Percentiles rank a stretch among this genome's conserved stretches.
Conservation (phyloP, 2,329 filamentous ascomycete species). For the Blumeria graminis region DNA sequence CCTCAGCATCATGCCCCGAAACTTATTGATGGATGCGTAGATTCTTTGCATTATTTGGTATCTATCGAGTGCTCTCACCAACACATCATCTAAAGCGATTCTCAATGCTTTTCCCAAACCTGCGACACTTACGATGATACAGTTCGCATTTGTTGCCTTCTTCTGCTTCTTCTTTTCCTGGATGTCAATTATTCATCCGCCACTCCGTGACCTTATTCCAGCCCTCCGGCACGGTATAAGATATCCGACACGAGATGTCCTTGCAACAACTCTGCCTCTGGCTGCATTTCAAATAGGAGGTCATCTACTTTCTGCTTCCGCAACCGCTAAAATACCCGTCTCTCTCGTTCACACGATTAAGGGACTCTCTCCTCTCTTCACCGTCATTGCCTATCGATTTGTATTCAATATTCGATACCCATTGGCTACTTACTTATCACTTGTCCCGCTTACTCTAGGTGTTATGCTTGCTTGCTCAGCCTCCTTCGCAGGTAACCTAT, state of each 20-base stretch:
- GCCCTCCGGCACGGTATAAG: slow-evolving; percentile 69
- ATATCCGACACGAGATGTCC: slow-evolving; percentile 54
- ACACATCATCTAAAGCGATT: slow-evolving; percentile 94
- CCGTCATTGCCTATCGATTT: slow-evolving; percentile 74
- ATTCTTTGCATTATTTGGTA: slow-evolving; percentile 80
- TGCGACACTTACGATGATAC: slow-evolving; percentile 71
- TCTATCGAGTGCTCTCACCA: slow-evolving; percentile 80
- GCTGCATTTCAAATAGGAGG: slow-evolving; percentile 83
- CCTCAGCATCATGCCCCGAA: slow-evolving; percentile 5
- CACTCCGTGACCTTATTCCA: slow-evolving; percentile 45
- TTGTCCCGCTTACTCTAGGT: slow-evolving; percentile 78
- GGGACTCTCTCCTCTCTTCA: slow-evolving; percentile 84
- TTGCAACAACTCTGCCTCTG: slow-evolving; percentile 70
- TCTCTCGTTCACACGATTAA: slow-evolving; percentile 98
- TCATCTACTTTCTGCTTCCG: slow-evolving; percentile 80
- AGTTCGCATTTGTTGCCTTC: slow-evolving; percentile 78
- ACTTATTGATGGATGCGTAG: slow-evolving; percentile 23
- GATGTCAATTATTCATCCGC: slow-evolving; percentile 48
- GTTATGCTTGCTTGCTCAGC: slow-evolving; percentile 92
- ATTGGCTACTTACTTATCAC: slow-evolving; percentile 60
- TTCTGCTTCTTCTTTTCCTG: slow-evolving; percentile 66
- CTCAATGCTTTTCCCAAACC: slow-evolving; percentile 77
- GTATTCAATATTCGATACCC: slow-evolving; percentile 80
- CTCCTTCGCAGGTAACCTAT: slow-evolving; percentile 66
- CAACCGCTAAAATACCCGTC: slow-evolving; percentile 83